phyloP scores from a whole-genome alignment of 169 alveolate genomes.

The Plasmodium vivax region DNA sequence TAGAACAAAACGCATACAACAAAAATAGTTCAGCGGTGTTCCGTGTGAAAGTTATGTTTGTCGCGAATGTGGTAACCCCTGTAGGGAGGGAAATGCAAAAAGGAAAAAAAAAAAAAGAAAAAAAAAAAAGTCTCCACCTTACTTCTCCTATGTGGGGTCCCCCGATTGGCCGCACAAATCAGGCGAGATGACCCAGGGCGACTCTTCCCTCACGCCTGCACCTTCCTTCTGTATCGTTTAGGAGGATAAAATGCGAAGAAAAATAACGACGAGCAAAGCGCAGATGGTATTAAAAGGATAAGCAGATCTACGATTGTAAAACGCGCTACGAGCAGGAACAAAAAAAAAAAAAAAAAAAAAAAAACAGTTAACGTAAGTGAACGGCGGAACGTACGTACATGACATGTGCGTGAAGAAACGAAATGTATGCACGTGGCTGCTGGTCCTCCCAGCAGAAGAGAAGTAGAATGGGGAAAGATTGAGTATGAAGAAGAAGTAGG shows the following conservation, averaged over 20 bases:
- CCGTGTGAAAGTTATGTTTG: neutral
- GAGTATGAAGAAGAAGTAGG: neutral
- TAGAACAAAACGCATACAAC: neutral
- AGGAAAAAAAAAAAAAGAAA: neutral
- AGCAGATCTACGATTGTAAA: neutral
- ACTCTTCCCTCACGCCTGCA: neutral
- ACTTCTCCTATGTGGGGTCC: neutral
- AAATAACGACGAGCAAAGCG: neutral
- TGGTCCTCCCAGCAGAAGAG: neutral
- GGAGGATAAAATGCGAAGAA: neutral
- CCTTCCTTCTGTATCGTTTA: neutral
- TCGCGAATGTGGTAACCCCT: neutral
- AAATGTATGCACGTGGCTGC: neutral
- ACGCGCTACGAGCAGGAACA: neutral
- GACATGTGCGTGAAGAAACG: neutral
- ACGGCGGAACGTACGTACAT: neutral
- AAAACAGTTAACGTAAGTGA: too few relatives aligned
- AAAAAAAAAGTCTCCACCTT: neutral
- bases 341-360: conserved; percentile 11
- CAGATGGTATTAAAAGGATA: neutral
- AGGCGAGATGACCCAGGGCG: neutral
- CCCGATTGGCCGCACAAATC: neutral
- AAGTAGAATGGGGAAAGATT: neutral
- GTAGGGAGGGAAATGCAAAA: neutral
- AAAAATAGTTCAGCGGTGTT: neutral